Base-by-base conservation (phyloP, 2,329 filamentous ascomycete genomes). In the Colletotrichum abscissum region DNA sequence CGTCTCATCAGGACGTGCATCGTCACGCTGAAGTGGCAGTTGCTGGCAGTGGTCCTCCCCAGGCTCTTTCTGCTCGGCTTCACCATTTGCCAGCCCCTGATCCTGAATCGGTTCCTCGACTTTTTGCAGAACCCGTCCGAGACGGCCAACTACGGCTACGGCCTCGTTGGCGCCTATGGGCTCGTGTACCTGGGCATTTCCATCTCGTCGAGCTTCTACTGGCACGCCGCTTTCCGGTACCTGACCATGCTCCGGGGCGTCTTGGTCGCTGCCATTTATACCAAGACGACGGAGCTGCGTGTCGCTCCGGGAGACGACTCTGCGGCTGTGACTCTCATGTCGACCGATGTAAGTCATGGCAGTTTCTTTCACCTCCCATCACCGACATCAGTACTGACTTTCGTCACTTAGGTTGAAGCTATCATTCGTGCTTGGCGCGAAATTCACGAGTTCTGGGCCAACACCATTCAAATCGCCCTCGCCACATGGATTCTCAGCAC, bases 131-230 rank as follows among this genome's bases (percentile, higher is more conserved):
- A 79, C 66, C 38, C 68, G 9, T 75, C 76, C 55, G 78, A 76
- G 2, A 73, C 73, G 5, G 49, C 83, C 1, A 79, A 81, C 30
- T 75, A 75, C 2, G 81, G 81, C 1, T 82, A 82, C 58, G 82
- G 84, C 5, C 80, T 87, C 16, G 83, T 87, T 54, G 84, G 80
- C 2, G 84, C 84, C 0, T 82, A 82, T 14, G 74, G 81, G 3
- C 73, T 86, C 1, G 79, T 87, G 4, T 87, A 86, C 67, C 69
- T 83, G 11, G 85, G 86, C 2, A 81, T 86, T 35, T 84, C 85
- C 2, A 84, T 79, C 8, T 73, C 75, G 4, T 76, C 75, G 22
- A 76, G 77, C 46, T 76, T 76, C 22, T 76, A 76, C 72, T 74
- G 75, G 66, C 75, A 76, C 63, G 77, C 77, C 6, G 75, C 71